These are phyloP conservation scores for Lactifluus hygrophoroides DNA, from an alignment of 768 basidiomycete genomes.

Conservation along the genomic window DNA sequence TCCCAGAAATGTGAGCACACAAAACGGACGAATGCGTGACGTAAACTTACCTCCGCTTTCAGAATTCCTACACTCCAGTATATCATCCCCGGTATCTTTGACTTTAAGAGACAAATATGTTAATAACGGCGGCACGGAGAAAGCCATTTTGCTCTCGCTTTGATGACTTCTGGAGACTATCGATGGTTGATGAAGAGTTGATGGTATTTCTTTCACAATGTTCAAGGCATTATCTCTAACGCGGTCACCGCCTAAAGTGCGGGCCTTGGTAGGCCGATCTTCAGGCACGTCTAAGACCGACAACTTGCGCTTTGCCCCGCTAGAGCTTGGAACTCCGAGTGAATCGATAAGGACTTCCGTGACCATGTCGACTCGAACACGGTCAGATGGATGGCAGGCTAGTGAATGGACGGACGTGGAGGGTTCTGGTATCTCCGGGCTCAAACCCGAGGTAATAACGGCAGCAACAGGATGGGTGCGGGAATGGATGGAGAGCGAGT, in stretches of 20 bases:
- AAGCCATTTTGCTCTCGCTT: constrained; percentile 1
- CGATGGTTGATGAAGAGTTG: neutral
- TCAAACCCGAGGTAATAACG: neutral
- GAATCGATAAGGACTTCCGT: constrained; percentile 43
- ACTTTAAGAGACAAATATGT: constrained; percentile 47
- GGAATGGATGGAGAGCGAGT: neutral
- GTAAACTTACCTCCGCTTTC: constrained; percentile 47
- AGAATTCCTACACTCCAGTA: constrained; percentile 74
- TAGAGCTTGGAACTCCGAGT: constrained; percentile 26
- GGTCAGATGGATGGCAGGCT: constrained; percentile 12
- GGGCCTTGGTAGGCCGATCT: constrained; percentile 30
- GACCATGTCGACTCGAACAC: constrained; percentile 35
- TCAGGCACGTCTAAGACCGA: constrained; percentile 34
- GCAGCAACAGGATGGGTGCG: neutral
- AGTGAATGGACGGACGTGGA: constrained; percentile 22
- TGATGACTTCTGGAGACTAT: neutral
- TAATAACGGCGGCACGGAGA: constrained; percentile 33
- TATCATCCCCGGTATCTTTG: constrained; percentile 56
- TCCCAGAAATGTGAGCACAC: neutral
- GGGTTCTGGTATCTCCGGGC: neutral
- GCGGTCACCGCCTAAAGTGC: constrained; percentile 66
- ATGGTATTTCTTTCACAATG: constrained; percentile 44
- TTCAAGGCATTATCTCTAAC: constrained; percentile 37
- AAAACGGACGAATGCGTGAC: neutral
- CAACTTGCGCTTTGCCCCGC: constrained; percentile 46